Evolutionary conservation across 1,139 yeast species (phyloP).

Genomic region (Pichia sp.): DNA sequence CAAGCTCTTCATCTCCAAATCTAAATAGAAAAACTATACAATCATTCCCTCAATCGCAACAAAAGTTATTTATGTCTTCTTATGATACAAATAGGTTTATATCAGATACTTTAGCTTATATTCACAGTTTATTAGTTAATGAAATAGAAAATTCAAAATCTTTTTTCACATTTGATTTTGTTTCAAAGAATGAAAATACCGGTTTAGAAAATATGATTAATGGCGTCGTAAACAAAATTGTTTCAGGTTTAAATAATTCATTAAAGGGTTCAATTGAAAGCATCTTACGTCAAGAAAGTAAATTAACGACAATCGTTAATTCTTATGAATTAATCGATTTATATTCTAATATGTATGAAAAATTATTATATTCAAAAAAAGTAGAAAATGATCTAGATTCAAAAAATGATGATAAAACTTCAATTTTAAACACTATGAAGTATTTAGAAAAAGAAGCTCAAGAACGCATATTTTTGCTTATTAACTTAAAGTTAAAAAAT

Average conservation of each 20-base stretch:
- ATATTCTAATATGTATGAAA: conserved; percentile 64
- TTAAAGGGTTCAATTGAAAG: conserved; percentile 56
- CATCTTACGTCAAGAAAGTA: conserved; percentile 58
- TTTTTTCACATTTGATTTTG: conserved; percentile 38
- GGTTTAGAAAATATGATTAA: conserved; percentile 34
- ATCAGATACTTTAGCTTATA: conserved; percentile 85
- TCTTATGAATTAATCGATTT: conserved; percentile 59
- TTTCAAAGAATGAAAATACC: conserved; percentile 12
- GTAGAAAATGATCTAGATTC: too few relatives aligned
- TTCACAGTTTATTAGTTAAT: conserved; percentile 83
- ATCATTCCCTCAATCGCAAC: too few relatives aligned
- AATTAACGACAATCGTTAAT: conserved; percentile 48
- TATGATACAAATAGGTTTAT: conserved; percentile 78
- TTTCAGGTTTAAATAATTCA: conserved; percentile 46
- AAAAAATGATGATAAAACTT: conserved; percentile 3
- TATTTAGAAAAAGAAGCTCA: conserved; percentile 32
- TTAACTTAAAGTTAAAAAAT: conserved; percentile 39
- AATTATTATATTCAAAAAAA: conserved; percentile 30
- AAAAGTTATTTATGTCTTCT: conserved; percentile 59
- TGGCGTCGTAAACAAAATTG: conserved; percentile 38
- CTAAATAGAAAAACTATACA: too few relatives aligned
- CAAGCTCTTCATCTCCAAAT: too few relatives aligned
- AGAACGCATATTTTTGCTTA: conserved; percentile 37
- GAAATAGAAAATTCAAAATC: conserved; percentile 72
- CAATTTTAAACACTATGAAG: conserved; percentile 19